Percentiles rank a stretch among this genome's conserved stretches.
Evolutionary conservation across 2,329 filamentous ascomycete genomes (phyloP).

Genomic region (Epichloe glyceriae): DNA sequence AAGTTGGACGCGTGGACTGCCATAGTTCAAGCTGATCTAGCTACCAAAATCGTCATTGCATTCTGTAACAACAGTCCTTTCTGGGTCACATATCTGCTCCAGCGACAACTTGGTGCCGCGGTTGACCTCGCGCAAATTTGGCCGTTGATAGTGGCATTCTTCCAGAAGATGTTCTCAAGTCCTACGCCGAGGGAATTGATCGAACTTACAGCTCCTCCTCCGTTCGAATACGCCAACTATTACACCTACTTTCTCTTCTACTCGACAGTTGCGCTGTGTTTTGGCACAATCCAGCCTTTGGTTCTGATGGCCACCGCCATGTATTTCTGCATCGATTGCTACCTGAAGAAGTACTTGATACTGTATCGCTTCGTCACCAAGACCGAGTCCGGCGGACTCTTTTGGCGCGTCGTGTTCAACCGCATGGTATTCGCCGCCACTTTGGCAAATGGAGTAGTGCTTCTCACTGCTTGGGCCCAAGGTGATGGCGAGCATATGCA

Average conservation of each 20-base stretch:
- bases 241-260: constrained; percentile 99
- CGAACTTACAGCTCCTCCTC: constrained; percentile 78
- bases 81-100: constrained; percentile 88
- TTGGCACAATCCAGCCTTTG: constrained; percentile 73
- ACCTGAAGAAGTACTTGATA: constrained; percentile 88
- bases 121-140: constrained; percentile 85
- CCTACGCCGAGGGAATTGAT: constrained; percentile 88
- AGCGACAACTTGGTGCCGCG: constrained; percentile 87
- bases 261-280: constrained; percentile 75
- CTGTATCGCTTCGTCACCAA: constrained; percentile 95
- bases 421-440: constrained; percentile 75
- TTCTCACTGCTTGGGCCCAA: constrained; percentile 59
- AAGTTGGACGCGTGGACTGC: constrained; percentile 55
- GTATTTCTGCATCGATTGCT: constrained; percentile 79
- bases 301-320: constrained; percentile 75
- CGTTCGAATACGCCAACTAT: constrained; percentile 91
- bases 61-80: constrained; percentile 77
- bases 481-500: constrained; percentile 46
- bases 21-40: constrained; percentile 51
- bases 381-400: constrained; percentile 85
- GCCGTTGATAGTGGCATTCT: constrained; percentile 72
- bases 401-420: constrained; percentile 87
- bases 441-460: constrained; percentile 66
- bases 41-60: constrained; percentile 52
- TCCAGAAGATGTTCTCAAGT: constrained; percentile 69